Conservation (phyloP, 306 rosid genomes). For the Prunus persica region DNA sequence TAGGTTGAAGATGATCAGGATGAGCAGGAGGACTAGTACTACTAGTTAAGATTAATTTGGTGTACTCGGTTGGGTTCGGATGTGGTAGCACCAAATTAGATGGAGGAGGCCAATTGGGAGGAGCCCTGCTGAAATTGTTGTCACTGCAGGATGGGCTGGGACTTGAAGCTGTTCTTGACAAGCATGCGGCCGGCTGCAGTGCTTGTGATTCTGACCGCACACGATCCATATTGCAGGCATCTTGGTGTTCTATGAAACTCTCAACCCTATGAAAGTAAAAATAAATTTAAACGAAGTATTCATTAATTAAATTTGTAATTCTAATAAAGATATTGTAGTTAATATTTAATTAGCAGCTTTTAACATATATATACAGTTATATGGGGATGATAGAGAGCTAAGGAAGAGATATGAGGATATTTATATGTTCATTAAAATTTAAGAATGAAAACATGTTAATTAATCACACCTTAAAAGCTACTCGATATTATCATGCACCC, state of each 20-base stretch:
- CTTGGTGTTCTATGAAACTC: constrained; percentile 99
- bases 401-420: neutral
- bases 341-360: no score
- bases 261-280: constrained; percentile 60
- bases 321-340: no score
- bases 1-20: constrained; percentile 18
- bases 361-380: no score
- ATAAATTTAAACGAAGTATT: no score
- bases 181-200: constrained; percentile 52
- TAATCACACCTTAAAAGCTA: constrained; percentile 14
- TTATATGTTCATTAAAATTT: neutral
- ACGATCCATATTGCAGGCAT: constrained; percentile 86
- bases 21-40: constrained; percentile 20
- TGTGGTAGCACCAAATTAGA: constrained; percentile 2
- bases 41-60: constrained; percentile 25
- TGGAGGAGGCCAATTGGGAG: constrained; percentile 39
- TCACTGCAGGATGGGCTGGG: constrained; percentile 84
- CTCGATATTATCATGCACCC: neutral
- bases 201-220: constrained; percentile 57
- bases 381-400: no score
- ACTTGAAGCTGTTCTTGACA: constrained; percentile 94
- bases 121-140: constrained; percentile 67
- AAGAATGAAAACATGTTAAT: constrained; percentile 5
- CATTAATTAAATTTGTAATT: neutral
- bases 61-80: neutral